Percentiles rank a stretch among this genome's conserved stretches.
These are phyloP conservation scores for Leccinellum rugosiceps DNA, from an alignment of 768 basidiomycete species.

Conservation along the genomic window DNA sequence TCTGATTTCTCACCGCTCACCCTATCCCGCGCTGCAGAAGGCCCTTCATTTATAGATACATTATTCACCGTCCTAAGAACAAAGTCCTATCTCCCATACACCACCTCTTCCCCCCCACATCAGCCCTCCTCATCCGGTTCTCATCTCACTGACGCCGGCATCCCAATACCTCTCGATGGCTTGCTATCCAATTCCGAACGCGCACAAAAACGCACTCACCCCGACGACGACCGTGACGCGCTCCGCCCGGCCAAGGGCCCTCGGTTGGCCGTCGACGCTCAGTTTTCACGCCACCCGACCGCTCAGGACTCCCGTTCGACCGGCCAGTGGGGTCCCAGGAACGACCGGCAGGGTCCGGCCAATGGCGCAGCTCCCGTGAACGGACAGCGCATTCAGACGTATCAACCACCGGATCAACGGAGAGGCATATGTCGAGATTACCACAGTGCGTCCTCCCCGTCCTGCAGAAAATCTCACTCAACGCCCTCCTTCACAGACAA, in stretches of 20 bases:
- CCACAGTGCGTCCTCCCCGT: constrained; percentile 62
- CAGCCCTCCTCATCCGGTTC: constrained; percentile 36
- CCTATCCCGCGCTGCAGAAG: constrained; percentile 44
- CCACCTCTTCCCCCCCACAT: constrained; percentile 39
- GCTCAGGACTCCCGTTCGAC: constrained; percentile 39
- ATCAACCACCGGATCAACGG: constrained; percentile 70
- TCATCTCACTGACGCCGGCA: constrained; percentile 53
- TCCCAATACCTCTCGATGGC: constrained; percentile 75
- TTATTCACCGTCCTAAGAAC: constrained; percentile 83
- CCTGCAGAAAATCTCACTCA: constrained; percentile 8
- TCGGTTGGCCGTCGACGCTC: constrained; percentile 59
- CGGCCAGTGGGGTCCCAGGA: constrained; percentile 40
- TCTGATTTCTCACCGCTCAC: constrained; percentile 10
- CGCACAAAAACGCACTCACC: constrained; percentile 61
- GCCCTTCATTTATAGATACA: constrained; percentile 72
- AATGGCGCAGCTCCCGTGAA: constrained; percentile 32
- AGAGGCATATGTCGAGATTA: constrained; percentile 88
- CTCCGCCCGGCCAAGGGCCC: constrained; percentile 69
- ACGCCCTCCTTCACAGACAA: constrained; percentile 52
- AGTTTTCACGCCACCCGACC: constrained; percentile 60
- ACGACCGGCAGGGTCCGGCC: constrained; percentile 28
- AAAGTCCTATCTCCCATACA: constrained; percentile 82
- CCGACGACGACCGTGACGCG: constrained; percentile 59
- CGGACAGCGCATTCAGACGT: constrained; percentile 52
- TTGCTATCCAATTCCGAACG: constrained; percentile 53